Evolutionary conservation across 192 early-diverging fungal genomes (phyloP), one percentile per base, ranked within the genome.

Genomic region (Coemansia sp.): DNA sequence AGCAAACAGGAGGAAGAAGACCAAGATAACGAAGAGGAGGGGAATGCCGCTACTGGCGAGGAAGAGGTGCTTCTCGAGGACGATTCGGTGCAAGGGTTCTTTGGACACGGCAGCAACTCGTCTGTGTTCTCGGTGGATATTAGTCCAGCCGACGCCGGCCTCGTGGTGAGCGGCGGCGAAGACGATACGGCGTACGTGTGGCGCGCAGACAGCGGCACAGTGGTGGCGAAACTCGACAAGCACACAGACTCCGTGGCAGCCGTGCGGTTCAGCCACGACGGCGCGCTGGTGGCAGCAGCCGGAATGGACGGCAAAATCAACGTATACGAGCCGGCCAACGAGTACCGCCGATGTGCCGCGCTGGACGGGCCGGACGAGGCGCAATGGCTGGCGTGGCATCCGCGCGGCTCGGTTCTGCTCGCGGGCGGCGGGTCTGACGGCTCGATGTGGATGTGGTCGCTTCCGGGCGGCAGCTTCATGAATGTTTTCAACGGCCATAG

Each of bases 301-400:
- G 94, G 93, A n/a, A 94, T 99, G 96, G 96, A 98, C 69, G 98
- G 98, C 48, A 88, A 91, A 63, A 84, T 98, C 67, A 79, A 88
- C 41, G 82, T 94, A 15, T 79, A 79, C 59, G 22, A 57, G 47
- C 11, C 42, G 10, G 5, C 57, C 57, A 37, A 59, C 57, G 46
- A n/a, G 16, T 59, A 40, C 8, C 7, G 4, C 3, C 59, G 52
- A 41, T 73, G 68, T 15, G 76, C 83, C 2, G 61, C 77, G 18
- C 84, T 98, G 26, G 95, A 99, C 58, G 95, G 95, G 6, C 93
- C 95, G 12, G 88, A 89, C 69, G 98, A 98, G 78, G 87, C 97
- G 13, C 87, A 90, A 88, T 99, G 96, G 95, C 55, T 98, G 19
- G 77, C 91, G 69, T 99, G 98, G 98, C 98, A 99, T 77, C 95